Evolutionary conservation across 1,284 basidiomycete genomes (phyloP).

Genomic region (Rhodotorula sp.): DNA sequence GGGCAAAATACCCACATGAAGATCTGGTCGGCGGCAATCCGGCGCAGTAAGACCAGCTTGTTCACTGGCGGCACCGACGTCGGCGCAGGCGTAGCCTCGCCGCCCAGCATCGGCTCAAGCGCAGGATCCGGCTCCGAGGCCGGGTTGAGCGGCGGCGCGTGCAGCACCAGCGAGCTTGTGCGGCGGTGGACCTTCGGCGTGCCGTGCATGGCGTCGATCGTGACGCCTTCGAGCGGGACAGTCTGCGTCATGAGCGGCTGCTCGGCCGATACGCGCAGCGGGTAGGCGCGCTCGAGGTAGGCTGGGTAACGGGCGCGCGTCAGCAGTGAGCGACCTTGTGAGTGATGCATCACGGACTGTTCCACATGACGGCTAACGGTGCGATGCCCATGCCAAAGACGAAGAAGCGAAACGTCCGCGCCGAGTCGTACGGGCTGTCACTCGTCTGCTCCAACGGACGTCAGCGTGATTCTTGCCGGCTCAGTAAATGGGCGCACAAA

Average conservation of each 20-base stretch:
- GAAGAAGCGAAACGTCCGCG: conserved; percentile 15
- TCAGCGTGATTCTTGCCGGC: too few relatives aligned
- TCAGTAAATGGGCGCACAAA: background rate
- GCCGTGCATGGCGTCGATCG: background rate
- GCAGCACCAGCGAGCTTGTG: conserved; percentile 2
- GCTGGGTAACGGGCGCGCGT: background rate
- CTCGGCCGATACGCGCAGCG: background rate
- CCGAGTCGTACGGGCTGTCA: conserved; percentile 1
- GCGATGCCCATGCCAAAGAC: conserved; percentile 23
- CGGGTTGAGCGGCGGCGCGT: background rate
- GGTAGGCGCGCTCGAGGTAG: conserved; percentile 21
- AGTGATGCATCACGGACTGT: background rate
- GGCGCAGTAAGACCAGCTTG: conserved; percentile 5
- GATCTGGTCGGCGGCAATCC: conserved; percentile 15
- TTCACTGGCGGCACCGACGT: background rate
- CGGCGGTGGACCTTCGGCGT: conserved; percentile 1
- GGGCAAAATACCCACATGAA: conserved; percentile 14
- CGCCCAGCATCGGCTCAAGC: background rate
- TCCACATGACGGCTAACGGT: conserved; percentile 19
- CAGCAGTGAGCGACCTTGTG: background rate
- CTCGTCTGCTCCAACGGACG: background rate
- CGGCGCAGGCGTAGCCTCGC: background rate
- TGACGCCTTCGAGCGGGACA: conserved; percentile 15
- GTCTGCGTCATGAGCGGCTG: background rate
- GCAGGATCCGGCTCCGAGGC: background rate